phyloP scores from a whole-genome alignment of 371 early-diverging fungal genomes.

The Syncephalis plumigaleata region DNA sequence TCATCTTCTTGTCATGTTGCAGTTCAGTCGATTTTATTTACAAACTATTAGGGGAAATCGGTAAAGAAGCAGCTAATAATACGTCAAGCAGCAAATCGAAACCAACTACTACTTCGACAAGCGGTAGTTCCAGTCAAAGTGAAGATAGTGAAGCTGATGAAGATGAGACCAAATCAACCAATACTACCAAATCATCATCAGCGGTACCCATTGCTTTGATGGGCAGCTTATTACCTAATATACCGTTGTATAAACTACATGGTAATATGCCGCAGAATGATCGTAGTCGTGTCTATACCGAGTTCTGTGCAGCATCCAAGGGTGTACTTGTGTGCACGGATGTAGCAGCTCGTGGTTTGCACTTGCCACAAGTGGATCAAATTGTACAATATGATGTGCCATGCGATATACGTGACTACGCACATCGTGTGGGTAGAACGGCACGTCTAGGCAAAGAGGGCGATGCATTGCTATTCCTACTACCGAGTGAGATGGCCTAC shows the following conservation, averaged over 20 bases:
- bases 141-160: slow-evolving; percentile 8
- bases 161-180: slow-evolving; percentile 12
- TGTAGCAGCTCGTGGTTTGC: slow-evolving; percentile 96
- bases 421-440: slow-evolving; percentile 98
- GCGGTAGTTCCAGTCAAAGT: slow-evolving; percentile 13
- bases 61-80: too few relatives aligned
- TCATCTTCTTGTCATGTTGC: slow-evolving; percentile 83
- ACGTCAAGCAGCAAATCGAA: slow-evolving; percentile 6
- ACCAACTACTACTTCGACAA: slow-evolving; percentile 14
- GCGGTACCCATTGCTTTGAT: background rate
- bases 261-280: slow-evolving; percentile 68
- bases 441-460: slow-evolving; percentile 86
- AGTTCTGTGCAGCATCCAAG: slow-evolving; percentile 41
- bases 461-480: slow-evolving; percentile 58
- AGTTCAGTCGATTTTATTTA: slow-evolving; percentile 89
- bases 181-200: background rate
- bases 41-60: slow-evolving; percentile 43
- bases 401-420: slow-evolving; percentile 75
- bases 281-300: slow-evolving; percentile 52
- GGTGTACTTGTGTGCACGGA: slow-evolving; percentile 89
- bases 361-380: slow-evolving; percentile 80
- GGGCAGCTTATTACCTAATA: slow-evolving; percentile 12
- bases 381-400: slow-evolving; percentile 99
- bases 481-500: slow-evolving; percentile 81
- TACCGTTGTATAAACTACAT: slow-evolving; percentile 66